Evolutionary conservation across 192 early-diverging fungal genomes (phyloP).

Genomic region (Neocallimastix lanati): DNA sequence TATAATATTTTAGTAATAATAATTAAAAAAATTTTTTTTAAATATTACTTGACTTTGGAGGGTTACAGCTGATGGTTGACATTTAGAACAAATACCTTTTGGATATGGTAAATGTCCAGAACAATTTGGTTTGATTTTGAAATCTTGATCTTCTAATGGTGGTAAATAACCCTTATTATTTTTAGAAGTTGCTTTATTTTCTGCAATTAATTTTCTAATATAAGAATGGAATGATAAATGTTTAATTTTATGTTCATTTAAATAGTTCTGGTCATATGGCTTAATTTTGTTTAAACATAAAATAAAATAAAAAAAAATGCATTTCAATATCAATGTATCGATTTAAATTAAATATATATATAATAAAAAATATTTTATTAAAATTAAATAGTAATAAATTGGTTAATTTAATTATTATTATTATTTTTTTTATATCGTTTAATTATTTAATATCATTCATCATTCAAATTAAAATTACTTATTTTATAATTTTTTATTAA

Average conservation of each 20-base stretch:
- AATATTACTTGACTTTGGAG: slow-evolving; percentile 52
- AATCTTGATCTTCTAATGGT: slow-evolving; percentile 71
- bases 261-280: slow-evolving; percentile 74
- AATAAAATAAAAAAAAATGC: too few relatives aligned
- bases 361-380: too few relatives aligned
- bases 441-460: too few relatives aligned
- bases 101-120: slow-evolving; percentile 74
- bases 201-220: slow-evolving; percentile 49
- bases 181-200: slow-evolving; percentile 34
- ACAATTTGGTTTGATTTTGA: slow-evolving; percentile 64
- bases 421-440: too few relatives aligned
- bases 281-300: slow-evolving; percentile 1
- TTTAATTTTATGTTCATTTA: slow-evolving; percentile 84
- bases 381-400: too few relatives aligned
- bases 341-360: too few relatives aligned
- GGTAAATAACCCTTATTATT: slow-evolving; percentile 37
- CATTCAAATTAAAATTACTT: too few relatives aligned
- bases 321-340: too few relatives aligned
- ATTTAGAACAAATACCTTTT: slow-evolving; percentile 89
- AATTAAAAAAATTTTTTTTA: too few relatives aligned
- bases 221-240: slow-evolving; percentile 93
- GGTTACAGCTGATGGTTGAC: slow-evolving; percentile 84
- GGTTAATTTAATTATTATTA: too few relatives aligned
- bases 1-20: too few relatives aligned
- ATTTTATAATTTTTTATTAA: too few relatives aligned